A percentile compares a stretch with the other conserved stretches of the same genome.
Evolutionary conservation across 495 filamentous ascomycete genomes (phyloP).

Genomic region (Aeminium ludgeri): DNA sequence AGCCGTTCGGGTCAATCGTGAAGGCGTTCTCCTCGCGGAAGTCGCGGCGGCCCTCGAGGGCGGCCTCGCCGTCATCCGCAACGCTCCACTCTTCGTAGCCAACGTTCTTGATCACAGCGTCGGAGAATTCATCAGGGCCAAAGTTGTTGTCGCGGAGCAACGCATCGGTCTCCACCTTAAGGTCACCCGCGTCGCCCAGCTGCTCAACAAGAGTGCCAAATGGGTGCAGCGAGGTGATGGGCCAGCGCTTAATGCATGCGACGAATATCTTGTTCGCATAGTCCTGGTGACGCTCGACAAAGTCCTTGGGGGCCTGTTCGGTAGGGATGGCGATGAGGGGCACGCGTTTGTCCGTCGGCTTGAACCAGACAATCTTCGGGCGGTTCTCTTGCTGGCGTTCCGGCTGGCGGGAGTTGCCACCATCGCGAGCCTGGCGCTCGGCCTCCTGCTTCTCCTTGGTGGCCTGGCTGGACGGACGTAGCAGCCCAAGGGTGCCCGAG

Average conservation of each 20-base stretch:
- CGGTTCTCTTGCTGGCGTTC: conserved; percentile 74
- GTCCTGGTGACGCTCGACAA: conserved; percentile 95
- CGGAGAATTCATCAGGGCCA: conserved; percentile 89
- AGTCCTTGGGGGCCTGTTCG: conserved; percentile 92
- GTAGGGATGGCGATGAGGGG: conserved; percentile 96
- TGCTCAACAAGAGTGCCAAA: conserved; percentile 96
- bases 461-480: conserved; percentile 93
- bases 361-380: conserved; percentile 99
- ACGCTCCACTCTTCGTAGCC: conserved; percentile 83
- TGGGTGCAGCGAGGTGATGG: conserved; percentile 96
- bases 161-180: conserved; percentile 93
- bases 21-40: conserved; percentile 83
- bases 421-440: conserved; percentile 81
- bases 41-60: conserved; percentile 62
- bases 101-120: conserved; percentile 85
- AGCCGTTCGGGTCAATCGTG: conserved; percentile 72
- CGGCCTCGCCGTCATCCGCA: conserved; percentile 60
- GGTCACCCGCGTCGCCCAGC: conserved; percentile 90
- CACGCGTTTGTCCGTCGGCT: conserved; percentile 96
- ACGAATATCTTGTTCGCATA: conserved; percentile 97
- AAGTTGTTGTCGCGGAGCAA: conserved; percentile 97
- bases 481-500: conserved; percentile 81
- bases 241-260: conserved; percentile 97
- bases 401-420: conserved; percentile 51
- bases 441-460: conserved; percentile 99